phyloP scores from a whole-genome alignment of 345 rosid genomes.

The Citrus unshiu region DNA sequence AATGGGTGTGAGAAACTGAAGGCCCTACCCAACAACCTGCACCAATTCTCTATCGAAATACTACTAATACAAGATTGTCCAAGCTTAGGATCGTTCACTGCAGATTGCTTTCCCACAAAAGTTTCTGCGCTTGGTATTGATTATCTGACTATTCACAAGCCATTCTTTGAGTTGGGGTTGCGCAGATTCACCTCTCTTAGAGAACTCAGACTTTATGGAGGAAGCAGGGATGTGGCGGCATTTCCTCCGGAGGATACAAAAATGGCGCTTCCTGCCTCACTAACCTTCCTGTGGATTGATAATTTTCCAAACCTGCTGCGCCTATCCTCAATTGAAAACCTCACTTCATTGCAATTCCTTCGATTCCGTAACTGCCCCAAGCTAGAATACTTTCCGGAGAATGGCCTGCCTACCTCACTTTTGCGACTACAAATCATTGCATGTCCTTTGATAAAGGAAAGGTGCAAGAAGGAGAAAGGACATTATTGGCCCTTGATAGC shows the following conservation, averaged over 20 bases:
- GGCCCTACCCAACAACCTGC: conserved; percentile 8
- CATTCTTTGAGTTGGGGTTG: neutral
- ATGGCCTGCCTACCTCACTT: conserved; percentile 13
- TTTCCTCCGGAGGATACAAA: neutral
- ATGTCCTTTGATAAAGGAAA: conserved; percentile 14
- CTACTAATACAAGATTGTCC: conserved; percentile 14
- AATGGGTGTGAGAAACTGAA: conserved; percentile 1
- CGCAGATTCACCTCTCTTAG: neutral
- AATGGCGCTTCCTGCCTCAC: neutral
- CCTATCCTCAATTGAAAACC: conserved; percentile 12
- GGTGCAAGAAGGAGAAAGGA: conserved; percentile 11
- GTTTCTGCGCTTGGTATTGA: conserved; percentile 3
- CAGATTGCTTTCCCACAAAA: conserved; percentile 18
- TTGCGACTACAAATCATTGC: neutral
- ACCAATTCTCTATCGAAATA: conserved; percentile 9
- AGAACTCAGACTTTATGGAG: neutral
- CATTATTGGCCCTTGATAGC: conserved; percentile 9
- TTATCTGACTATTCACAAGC: neutral
- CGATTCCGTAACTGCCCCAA: conserved; percentile 4
- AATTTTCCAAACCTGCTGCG: neutral
- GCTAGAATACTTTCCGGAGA: conserved; percentile 11
- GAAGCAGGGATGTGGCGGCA: neutral
- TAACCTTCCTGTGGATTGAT: neutral
- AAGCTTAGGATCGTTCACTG: conserved; percentile 11
- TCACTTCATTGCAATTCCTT: conserved; percentile 11